Conservation (phyloP, 768 basidiomycete genomes). For the Hysterangium stoloniferum region DNA sequence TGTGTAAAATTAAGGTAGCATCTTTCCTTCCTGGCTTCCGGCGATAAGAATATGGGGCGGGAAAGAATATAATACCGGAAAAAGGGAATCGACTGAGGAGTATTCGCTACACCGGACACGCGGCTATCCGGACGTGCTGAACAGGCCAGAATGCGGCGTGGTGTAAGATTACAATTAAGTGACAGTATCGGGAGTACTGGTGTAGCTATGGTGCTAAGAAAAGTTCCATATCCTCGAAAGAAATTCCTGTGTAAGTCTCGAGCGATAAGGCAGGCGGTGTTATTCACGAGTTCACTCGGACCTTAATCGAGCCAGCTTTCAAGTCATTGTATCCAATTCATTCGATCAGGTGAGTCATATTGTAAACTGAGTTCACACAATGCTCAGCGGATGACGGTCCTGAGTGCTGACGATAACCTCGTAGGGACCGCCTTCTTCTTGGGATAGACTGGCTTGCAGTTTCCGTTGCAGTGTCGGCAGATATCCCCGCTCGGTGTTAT, state of each 20-base stretch:
- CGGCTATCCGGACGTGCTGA: no score
- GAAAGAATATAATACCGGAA: no score
- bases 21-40: no score
- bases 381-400: constrained; percentile 69
- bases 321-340: not conserved
- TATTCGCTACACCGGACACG: no score
- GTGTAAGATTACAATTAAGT: no score
- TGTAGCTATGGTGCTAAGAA: no score
- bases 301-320: not conserved
- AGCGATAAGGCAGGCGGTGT: not conserved
- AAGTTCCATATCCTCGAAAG: no score
- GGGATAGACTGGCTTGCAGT: constrained; percentile 45
- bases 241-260: not conserved
- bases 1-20: no score
- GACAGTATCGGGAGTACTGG: no score
- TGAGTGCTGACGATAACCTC: constrained; percentile 64
- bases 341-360: not conserved
- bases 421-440: constrained; percentile 25
- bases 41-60: no score
- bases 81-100: no score
- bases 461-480: constrained; percentile 65
- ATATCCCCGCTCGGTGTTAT: constrained; percentile 93
- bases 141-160: no score
- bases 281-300: not conserved
- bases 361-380: constrained; percentile 37